Percentiles rank a stretch among this genome's conserved stretches.
phyloP scores from a whole-genome alignment of 305 asterid genomes.

The Stenogyne calaminthoides region DNA sequence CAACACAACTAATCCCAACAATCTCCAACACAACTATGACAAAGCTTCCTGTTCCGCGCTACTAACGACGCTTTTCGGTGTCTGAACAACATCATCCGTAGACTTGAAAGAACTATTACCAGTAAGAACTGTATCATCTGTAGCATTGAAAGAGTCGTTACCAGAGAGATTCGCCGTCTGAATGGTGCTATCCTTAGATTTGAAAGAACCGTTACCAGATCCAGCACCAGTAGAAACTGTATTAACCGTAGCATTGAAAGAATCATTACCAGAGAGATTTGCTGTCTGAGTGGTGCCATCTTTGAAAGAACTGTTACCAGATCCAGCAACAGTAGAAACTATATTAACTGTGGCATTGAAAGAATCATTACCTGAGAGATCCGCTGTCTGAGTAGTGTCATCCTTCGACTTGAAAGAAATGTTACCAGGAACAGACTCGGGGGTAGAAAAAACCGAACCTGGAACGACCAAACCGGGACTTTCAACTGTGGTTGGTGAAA shows the following conservation, averaged over 20 bases:
- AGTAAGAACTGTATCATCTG: constrained; percentile 1
- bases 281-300: constrained; percentile 7
- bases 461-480: constrained; percentile 33
- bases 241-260: constrained; percentile 10
- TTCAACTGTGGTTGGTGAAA: constrained; percentile 23
- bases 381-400: constrained; percentile 4
- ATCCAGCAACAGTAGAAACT: neutral
- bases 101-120: constrained; percentile 17
- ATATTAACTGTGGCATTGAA: constrained; percentile 13
- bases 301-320: neutral
- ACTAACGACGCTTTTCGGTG: neutral
- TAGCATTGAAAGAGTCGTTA: constrained; percentile 15
- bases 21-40: neutral
- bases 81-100: neutral
- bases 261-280: neutral
- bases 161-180: constrained; percentile 1
- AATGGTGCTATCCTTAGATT: constrained; percentile 3
- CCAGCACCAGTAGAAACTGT: neutral
- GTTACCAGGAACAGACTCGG: constrained; percentile 27
- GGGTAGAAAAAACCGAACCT: constrained; percentile 30
- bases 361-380: constrained; percentile 14
- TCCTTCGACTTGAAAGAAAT: constrained; percentile 26
- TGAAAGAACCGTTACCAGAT: neutral
- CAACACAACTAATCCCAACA: neutral
- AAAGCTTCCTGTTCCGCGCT: constrained; percentile 14